phyloP scores from a whole-genome alignment of 177 flowering plant species.

The Vitis hybrid region DNA sequence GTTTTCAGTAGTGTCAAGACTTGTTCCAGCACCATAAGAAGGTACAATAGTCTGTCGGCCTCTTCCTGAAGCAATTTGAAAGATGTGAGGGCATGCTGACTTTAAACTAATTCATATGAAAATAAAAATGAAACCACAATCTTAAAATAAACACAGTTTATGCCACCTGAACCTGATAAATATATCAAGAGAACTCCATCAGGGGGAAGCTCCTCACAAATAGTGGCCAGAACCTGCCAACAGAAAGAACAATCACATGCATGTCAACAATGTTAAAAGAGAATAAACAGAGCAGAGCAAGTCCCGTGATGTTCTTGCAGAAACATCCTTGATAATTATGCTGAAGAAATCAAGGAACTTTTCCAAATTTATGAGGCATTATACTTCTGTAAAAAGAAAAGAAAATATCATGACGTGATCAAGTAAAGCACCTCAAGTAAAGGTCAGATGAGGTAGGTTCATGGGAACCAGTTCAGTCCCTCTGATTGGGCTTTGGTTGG shows the following conservation, averaged over 20 bases:
- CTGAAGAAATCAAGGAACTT: too few species aligned
- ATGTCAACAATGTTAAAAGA: neutral
- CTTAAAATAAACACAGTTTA: constrained; percentile 1
- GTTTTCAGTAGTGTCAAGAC: constrained; percentile 32
- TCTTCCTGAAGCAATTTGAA: constrained; percentile 48
- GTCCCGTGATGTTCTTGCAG: neutral
- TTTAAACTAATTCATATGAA: neutral
- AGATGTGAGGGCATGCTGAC: constrained; percentile 4
- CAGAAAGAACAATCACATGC: neutral
- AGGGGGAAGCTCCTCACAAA: constrained; percentile 82
- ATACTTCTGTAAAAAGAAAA: neutral
- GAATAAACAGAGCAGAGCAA: neutral
- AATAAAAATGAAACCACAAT: constrained; percentile 8
- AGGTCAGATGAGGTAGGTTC: too few species aligned
- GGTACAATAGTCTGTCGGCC: constrained; percentile 28
- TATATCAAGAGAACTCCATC: constrained; percentile 87
- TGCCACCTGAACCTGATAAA: constrained; percentile 73
- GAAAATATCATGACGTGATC: neutral
- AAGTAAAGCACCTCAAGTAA: too few species aligned
- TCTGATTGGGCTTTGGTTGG: too few species aligned
- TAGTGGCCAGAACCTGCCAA: constrained; percentile 78
- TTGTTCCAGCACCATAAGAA: constrained; percentile 38
- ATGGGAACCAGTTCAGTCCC: too few species aligned
- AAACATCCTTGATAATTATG: neutral
- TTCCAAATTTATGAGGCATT: too few species aligned